Percentiles rank a stretch among this genome's conserved stretches.
Evolutionary conservation across 805 yeast species (phyloP).

Genomic region (Ogataea minuta): DNA sequence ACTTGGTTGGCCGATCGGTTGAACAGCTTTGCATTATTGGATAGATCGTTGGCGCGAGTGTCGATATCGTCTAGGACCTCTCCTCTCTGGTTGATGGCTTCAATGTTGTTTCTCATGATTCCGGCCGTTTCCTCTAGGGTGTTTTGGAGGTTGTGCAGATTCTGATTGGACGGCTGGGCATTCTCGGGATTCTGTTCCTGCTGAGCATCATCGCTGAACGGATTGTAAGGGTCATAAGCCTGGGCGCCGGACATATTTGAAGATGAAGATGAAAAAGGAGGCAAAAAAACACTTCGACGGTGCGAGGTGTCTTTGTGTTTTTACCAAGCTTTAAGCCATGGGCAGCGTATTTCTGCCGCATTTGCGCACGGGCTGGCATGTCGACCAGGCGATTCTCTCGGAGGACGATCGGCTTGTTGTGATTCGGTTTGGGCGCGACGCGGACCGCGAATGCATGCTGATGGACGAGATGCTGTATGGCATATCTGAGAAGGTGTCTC

Average conservation of each 20-base stretch:
- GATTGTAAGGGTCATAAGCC: constrained; percentile 36
- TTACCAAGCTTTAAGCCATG: constrained; percentile 39
- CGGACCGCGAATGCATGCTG: constrained; percentile 74
- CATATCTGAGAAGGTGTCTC: constrained; percentile 78
- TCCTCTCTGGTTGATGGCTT: constrained; percentile 93
- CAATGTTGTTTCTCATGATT: constrained; percentile 95
- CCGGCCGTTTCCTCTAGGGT: constrained; percentile 79
- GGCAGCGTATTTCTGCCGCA: constrained; percentile 83
- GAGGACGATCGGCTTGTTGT: constrained; percentile 89
- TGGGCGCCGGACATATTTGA: constrained; percentile 32
- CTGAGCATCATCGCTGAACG: constrained; percentile 32
- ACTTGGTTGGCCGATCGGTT: constrained; percentile 96
- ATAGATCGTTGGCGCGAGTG: constrained; percentile 89
- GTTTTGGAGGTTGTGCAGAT: constrained; percentile 31
- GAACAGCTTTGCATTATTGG: constrained; percentile 90
- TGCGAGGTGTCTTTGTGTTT: constrained; percentile 1
- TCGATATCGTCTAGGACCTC: constrained; percentile 90
- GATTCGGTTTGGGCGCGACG: constrained; percentile 82
- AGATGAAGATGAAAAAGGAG: constrained; percentile 2
- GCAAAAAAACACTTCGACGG: background rate
- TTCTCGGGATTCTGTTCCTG: constrained; percentile 19
- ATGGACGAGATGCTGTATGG: constrained; percentile 86
- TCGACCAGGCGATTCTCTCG: constrained; percentile 91
- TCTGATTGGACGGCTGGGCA: constrained; percentile 18
- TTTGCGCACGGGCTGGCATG: constrained; percentile 89